These are phyloP conservation scores for Carallia pectinifolia DNA, from an alignment of 345 rosid species.

Conservation along the genomic window DNA sequence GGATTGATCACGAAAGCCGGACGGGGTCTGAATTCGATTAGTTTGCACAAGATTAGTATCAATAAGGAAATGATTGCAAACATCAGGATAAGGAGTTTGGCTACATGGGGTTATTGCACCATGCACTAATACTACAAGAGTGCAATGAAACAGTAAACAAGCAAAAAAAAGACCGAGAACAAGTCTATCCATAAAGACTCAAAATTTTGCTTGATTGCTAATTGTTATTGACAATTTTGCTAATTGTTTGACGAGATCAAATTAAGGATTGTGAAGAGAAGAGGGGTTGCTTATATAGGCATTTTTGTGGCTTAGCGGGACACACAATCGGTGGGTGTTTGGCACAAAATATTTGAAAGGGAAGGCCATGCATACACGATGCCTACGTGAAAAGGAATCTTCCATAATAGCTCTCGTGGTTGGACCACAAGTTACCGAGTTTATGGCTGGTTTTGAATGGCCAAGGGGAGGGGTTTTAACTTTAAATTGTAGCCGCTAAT, in stretches of 20 bases:
- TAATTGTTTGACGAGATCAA: constrained; percentile 2
- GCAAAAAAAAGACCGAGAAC: constrained; percentile 10
- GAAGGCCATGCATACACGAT: constrained; percentile 31
- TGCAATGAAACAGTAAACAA: constrained; percentile 14
- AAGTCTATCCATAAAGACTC: constrained; percentile 30
- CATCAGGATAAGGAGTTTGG: constrained; percentile 59
- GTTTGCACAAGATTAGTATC: constrained; percentile 1
- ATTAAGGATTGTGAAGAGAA: constrained; percentile 8
- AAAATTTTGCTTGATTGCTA: no score
- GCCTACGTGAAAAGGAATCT: constrained; percentile 31
- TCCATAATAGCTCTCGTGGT: neutral
- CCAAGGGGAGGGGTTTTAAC: neutral
- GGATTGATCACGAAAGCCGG: constrained; percentile 41
- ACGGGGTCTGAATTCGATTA: constrained; percentile 7
- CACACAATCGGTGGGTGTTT: neutral
- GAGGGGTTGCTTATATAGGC: constrained; percentile 30
- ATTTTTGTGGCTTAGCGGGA: neutral
- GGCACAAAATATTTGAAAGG: constrained; percentile 2
- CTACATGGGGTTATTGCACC: constrained; percentile 48
- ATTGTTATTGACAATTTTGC: neutral
- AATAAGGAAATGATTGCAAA: constrained; percentile 41
- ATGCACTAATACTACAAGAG: constrained; percentile 17
- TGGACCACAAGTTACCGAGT: neutral
- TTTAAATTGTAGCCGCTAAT: neutral
- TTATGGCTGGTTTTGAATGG: constrained; percentile 22